These are phyloP conservation scores for Geosmithia flava DNA, from an alignment of 2,329 filamentous ascomycete species.

Conservation along the genomic window DNA sequence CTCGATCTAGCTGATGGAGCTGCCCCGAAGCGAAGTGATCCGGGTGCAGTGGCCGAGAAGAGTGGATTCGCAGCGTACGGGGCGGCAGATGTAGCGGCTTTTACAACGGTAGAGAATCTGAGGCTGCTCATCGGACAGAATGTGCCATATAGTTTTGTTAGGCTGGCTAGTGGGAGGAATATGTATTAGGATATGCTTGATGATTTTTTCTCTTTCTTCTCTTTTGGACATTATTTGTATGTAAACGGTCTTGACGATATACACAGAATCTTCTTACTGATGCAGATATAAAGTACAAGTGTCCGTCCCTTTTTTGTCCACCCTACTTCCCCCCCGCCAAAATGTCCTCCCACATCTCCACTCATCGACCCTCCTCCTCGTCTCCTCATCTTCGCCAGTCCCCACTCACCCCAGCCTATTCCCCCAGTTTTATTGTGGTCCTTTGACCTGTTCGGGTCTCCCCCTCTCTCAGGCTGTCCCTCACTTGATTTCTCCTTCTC, in stretches of 20 bases:
- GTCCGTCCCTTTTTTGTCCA: background rate
- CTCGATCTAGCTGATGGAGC: constrained; percentile 59
- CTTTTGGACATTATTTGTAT: background rate
- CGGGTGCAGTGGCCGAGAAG: constrained; percentile 55
- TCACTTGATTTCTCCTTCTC: background rate
- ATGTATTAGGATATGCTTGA: constrained; percentile 22
- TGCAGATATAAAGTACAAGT: background rate
- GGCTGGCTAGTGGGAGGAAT: constrained; percentile 48
- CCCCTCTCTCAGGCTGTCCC: background rate
- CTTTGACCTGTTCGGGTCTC: background rate
- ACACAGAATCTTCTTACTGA: no score
- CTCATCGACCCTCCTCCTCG: background rate
- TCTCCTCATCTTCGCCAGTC: background rate
- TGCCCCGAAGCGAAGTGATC: constrained; percentile 46
- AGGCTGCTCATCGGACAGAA: constrained; percentile 73
- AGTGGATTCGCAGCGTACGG: constrained; percentile 73
- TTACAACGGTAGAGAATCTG: constrained; percentile 73
- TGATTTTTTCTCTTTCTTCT: background rate
- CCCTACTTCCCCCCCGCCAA: background rate
- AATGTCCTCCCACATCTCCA: background rate
- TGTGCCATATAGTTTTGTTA: constrained; percentile 77
- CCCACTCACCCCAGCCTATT: background rate
- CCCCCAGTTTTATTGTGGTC: background rate
- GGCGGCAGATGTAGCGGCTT: constrained; percentile 67
- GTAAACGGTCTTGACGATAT: background rate